Evolutionary conservation across 257 asterid species (phyloP), one percentile per base, ranked within the genome.

Genomic region (Solanum tarapatanum): DNA sequence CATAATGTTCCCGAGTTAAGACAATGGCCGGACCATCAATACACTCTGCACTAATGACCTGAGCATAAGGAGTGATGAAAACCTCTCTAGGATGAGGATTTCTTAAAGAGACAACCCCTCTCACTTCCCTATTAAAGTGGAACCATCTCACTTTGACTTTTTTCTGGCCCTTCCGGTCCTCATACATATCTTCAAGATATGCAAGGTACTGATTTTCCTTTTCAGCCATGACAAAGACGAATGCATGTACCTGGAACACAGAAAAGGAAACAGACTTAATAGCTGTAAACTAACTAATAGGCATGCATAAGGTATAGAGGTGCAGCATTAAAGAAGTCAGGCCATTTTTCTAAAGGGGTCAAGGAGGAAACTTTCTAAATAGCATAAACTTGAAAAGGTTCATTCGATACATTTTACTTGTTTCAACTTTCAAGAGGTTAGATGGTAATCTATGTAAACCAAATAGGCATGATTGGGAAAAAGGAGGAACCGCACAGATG

Each of bases 101-200:
- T 62, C 88, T 88, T 55, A 95, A 84, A 37, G 98, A 87, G 87
- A 93, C 94, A 76, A 92, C 92, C 64, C 98, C 97, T 87, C 86
- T 92, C 91, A 97, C 98, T 94, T 97, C 99, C 90, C 92, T 92
- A 84, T 92, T 92, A 79, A 95, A 94, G 91, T 97, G 99, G 90
- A 97, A 97, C 99, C 99, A 97, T 92, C 99, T 93, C 74, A 97
- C 98, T 94, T 95, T 97, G 90, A 95, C 99, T 91, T 95, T 97
- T 93, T 94, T 96, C 89, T 95, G 98, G 92, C 93, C 89, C 93
- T 97, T 97, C 82, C 94, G 88, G 89, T 97, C 99, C 93, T 96
- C 99, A n/a, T 97, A 97, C 99, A 97, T 94, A 88, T 97, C 99
- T 91, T 96, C 99, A 88, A 97, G 89, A 89, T 96, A 96, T 60